A percentile compares a stretch with the other conserved stretches of the same genome.
Conservation (phyloP, 2,329 filamentous ascomycete species). For the Tolypocladium capitatum region DNA sequence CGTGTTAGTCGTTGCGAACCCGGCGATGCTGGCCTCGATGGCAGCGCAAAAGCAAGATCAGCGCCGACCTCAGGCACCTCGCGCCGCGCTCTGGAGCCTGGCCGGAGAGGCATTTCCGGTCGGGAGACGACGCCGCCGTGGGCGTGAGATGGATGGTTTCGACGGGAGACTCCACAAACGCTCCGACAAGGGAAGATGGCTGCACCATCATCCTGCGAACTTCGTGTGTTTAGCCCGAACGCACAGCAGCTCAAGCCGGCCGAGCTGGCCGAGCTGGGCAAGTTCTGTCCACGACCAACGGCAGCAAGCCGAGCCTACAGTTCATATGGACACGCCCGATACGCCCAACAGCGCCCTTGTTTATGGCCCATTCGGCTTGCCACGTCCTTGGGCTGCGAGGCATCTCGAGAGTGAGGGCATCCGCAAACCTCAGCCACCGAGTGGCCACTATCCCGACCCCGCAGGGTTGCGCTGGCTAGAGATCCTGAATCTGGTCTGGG, state of each 20-base stretch:
- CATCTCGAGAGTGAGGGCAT: neutral
- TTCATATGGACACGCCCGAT: too few species aligned
- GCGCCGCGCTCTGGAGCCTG: neutral
- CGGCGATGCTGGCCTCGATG: constrained; percentile 13
- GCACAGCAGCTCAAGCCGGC: too few species aligned
- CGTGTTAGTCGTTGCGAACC: neutral
- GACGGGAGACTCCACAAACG: neutral
- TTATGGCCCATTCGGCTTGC: neutral
- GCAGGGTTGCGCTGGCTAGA: neutral
- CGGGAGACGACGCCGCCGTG: too few species aligned
- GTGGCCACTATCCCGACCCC: neutral
- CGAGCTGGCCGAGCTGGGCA: too few species aligned
- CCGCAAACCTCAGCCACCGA: too few species aligned
- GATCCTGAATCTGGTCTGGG: neutral
- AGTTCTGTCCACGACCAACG: too few species aligned
- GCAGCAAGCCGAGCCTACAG: too few species aligned
- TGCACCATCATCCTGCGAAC: neutral
- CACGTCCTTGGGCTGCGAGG: neutral
- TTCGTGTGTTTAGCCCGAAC: neutral
- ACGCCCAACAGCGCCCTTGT: too few species aligned
- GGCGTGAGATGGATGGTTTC: neutral
- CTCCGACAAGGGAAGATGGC: neutral
- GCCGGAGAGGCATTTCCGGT: neutral
- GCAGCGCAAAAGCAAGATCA: constrained; percentile 22
- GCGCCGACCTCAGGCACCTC: neutral